Base-by-base conservation (phyloP, 805 yeast species). In the Metschnikowia drakensbergensis region DNA sequence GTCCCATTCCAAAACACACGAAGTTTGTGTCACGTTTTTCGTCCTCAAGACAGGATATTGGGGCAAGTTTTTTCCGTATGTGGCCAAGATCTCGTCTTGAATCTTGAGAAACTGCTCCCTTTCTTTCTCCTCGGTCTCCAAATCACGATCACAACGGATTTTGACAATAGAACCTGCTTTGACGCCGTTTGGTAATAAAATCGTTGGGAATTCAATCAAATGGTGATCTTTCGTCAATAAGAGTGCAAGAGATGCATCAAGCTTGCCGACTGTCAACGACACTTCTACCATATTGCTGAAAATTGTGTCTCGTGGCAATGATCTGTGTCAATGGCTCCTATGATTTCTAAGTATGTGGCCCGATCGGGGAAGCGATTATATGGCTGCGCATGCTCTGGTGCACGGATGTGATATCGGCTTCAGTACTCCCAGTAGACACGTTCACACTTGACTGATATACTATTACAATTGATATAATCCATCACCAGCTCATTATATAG, bases 1-100 rank as follows among this genome's bases (percentile, higher is more conserved):
- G 51, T 90, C 97, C 99, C 99, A 94, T 63, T 88, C 96, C 53
- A 94, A 76, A 17, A 91, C 97, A 65, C 96, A 88, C 46, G 94
- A 84, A 0, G 99, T 94, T 64, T 94, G 99, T 1, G 99, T 92
- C 42, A 86, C 82, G 63, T 92, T 94, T 46, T 81, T 77, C 35
- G 83, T 72, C 47, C 80, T 77, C 54, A 94, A 74, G 13, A 75
- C 73, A 0, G 99, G 99, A 1, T 75, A 58, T 50, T 76, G 64
- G 22, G 99, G 98, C 55, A 79, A 77, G 50, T 80, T 71, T 27
- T 77, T 75, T 29, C 97, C 97, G 63, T 85, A 92, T 2, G 82
- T 74, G 37, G 77, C 74, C 48, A 84, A 71, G 45, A 94, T 88
- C 52, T 82, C 83, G 31, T 83, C 81, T 68, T 94, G 98, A 27